phyloP scores from a whole-genome alignment of 805 yeast genomes.

The Teunomyces atbi region DNA sequence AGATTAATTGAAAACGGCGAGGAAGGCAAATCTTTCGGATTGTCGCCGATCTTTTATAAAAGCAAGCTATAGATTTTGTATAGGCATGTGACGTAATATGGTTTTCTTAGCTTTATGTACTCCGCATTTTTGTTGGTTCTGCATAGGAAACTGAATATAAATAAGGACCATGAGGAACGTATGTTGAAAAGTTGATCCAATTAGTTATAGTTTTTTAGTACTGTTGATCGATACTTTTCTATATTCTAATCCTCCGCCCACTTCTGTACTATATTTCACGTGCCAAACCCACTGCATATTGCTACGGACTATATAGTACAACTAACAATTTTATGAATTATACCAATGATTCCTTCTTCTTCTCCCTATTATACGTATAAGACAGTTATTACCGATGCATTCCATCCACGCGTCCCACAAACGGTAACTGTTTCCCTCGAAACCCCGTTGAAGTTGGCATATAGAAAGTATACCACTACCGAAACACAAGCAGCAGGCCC shows the following conservation, averaged over 20 bases:
- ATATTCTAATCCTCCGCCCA: too few relatives aligned
- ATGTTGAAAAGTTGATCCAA: too few relatives aligned
- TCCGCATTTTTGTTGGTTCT: slow-evolving; percentile 2
- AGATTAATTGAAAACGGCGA: neutral
- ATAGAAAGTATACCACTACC: slow-evolving; percentile 14
- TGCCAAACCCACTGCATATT: too few relatives aligned
- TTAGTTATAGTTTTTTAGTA: too few relatives aligned
- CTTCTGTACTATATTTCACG: too few relatives aligned
- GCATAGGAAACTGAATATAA: too few relatives aligned
- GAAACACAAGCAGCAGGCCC: slow-evolving; percentile 15
- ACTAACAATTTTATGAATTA: neutral
- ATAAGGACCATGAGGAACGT: too few relatives aligned
- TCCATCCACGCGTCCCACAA: neutral
- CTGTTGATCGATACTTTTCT: too few relatives aligned
- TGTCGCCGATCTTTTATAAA: neutral
- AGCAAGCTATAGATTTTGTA: neutral
- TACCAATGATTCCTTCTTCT: slow-evolving; percentile 2
- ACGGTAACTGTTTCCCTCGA: neutral
- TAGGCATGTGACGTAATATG: neutral
- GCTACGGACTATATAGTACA: too few relatives aligned
- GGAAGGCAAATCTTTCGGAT: neutral
- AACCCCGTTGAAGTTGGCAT: slow-evolving; percentile 1
- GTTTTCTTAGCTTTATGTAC: neutral
- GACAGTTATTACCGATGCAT: neutral
- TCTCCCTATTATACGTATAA: slow-evolving; percentile 1